These are phyloP conservation scores for Pisolithus marmoratus DNA, from an alignment of 768 basidiomycete species.

Conservation along the genomic window DNA sequence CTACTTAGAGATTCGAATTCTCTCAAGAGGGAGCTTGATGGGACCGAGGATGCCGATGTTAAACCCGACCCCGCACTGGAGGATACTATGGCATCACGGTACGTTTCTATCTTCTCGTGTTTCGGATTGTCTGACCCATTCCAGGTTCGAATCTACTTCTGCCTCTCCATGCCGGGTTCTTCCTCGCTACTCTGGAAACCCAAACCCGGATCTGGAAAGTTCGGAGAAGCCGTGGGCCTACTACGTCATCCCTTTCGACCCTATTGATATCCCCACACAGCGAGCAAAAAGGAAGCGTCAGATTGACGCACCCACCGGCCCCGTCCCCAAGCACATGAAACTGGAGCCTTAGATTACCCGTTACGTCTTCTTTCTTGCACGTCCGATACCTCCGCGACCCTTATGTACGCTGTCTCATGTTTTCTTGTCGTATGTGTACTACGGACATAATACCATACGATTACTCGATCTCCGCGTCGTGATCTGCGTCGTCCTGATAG, in stretches of 20 bases:
- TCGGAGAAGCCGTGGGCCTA: too few species aligned
- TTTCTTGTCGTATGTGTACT: not conserved
- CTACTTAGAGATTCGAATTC: not conserved
- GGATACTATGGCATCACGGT: not conserved
- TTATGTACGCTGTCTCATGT: too few species aligned
- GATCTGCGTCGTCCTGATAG: too few species aligned
- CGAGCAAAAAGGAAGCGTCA: not conserved
- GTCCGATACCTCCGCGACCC: too few species aligned
- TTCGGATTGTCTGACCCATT: not conserved
- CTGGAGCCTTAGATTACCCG: not conserved
- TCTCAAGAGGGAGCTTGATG: not conserved
- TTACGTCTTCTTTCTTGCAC: not conserved
- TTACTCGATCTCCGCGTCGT: too few species aligned
- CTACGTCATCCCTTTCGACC: not conserved
- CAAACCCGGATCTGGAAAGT: not conserved
- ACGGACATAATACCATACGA: too few species aligned
- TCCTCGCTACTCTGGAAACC: not conserved
- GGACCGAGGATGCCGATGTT: not conserved
- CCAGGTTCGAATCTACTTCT: not conserved
- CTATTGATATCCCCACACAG: not conserved
- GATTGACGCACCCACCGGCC: not conserved
- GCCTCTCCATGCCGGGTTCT: not conserved
- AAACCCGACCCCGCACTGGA: not conserved
- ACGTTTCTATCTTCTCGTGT: not conserved
- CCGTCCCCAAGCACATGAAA: not conserved